Evolutionary conservation across 768 basidiomycete genomes (phyloP).

Genomic region (Antrodiella citrinella): DNA sequence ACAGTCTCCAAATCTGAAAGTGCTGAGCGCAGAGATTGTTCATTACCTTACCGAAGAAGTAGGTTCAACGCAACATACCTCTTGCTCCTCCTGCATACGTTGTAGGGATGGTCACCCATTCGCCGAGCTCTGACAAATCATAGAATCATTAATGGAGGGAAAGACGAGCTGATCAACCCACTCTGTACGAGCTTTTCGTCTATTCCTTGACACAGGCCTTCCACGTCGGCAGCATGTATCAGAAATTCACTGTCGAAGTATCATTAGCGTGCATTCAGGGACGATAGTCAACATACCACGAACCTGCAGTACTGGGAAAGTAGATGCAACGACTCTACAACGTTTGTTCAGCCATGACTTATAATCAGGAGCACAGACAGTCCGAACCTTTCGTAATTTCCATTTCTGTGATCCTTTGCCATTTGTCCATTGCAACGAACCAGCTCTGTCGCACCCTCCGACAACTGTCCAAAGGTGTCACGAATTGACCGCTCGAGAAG

Average conservation of each 20-base stretch:
- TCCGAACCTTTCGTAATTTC: constrained; percentile 76
- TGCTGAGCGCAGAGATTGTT: no score
- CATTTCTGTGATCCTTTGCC: constrained; percentile 95
- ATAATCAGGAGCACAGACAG: no score
- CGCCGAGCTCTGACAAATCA: constrained; percentile 64
- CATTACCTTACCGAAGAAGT: no score
- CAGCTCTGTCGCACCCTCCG: constrained; percentile 67
- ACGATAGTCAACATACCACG: constrained; percentile 4
- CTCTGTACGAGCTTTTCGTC: constrained; percentile 82
- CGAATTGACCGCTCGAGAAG: neutral
- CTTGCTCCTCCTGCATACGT: constrained; percentile 97
- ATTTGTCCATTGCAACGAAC: constrained; percentile 98
- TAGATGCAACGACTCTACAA: constrained; percentile 65
- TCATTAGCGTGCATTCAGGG: constrained; percentile 20
- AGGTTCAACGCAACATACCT: no score
- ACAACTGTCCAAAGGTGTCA: constrained; percentile 57
- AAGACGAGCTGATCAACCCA: constrained; percentile 25
- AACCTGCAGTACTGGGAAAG: constrained; percentile 80
- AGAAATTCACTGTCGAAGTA: constrained; percentile 63
- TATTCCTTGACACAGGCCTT: constrained; percentile 94
- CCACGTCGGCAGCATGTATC: constrained; percentile 97
- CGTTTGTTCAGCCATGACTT: neutral
- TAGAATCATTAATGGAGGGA: no score
- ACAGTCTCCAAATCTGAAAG: constrained; percentile 78
- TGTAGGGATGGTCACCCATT: constrained; percentile 87